Base-by-base conservation (phyloP, 1,284 basidiomycete species). In the Cystobasidium pallidum region DNA sequence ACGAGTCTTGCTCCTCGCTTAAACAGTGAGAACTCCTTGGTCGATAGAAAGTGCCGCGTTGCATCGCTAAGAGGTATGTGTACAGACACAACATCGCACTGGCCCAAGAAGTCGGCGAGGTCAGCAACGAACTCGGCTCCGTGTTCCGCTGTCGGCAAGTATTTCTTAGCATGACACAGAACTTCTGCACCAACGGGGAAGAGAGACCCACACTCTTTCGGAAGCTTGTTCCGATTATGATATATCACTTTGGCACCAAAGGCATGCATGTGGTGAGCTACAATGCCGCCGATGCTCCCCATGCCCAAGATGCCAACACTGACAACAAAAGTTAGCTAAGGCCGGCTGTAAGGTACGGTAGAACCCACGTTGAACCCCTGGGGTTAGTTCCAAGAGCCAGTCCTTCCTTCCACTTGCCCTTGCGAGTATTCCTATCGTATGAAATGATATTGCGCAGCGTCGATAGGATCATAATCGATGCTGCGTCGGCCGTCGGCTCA, bases 51-150 rank as follows among this genome's bases (percentile, higher is more conserved):
- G 13, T 80, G 77, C 13, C 76, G 73, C 7, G 84, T 85, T 10
- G 75, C 49, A 0, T 80, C 77, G n/a, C 80, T 82, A 21, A 83
- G 76, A 0, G 84, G 84, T 73, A 83, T 84, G 75, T 85, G 83
- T 0, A 85, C 72, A 19, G 80, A 81, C n/a, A 85, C 76, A 17
- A 84, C 80, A 75, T 85, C 84, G 24, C 80, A 76, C 10, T 68
- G 43, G 0, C 61, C 58, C 1, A 85, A 78, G 13, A 85, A 78
- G 36, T 81, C 80, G 8, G 81, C 79, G 17, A 85, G 80, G 0
- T 77, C 65, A 17, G 59, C 45, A 21, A 76, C 73, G 34, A 43
- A 73, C 10, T 7, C 19, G 11, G 64, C 64, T 24, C 71, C 71
- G 30, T 61, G 63, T 36, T 58, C 71, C 2, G 39, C 71, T 73